Evolutionary conservation across 2,329 filamentous ascomycete species (phyloP).

Genomic region (Hypomyces perniciosus): DNA sequence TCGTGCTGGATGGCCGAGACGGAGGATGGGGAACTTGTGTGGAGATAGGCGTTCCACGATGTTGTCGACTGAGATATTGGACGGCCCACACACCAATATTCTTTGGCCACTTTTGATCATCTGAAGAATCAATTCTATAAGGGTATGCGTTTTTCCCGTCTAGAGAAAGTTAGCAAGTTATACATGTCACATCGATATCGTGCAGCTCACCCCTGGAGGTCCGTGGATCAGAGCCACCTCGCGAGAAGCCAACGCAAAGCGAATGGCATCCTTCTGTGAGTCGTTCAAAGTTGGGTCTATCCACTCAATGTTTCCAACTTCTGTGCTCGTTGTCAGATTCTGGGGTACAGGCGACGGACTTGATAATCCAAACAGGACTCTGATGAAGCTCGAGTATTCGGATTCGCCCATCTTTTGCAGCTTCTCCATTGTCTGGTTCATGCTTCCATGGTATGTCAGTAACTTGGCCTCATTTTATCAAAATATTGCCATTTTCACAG

Average conservation of each 20-base stretch:
- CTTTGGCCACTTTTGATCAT: conserved; percentile 67
- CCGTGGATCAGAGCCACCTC: conserved; percentile 91
- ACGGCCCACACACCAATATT: conserved; percentile 89
- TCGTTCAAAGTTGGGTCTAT: conserved; percentile 57
- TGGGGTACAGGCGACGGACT: conserved; percentile 43
- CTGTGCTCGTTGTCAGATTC: conserved; percentile 37
- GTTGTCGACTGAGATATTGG: conserved; percentile 96
- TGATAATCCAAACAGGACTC: conserved; percentile 56
- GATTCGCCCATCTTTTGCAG: conserved; percentile 52
- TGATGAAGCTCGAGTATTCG: conserved; percentile 54
- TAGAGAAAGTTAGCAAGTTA: conserved; percentile 23
- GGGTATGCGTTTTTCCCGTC: conserved; percentile 94
- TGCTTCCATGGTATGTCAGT: conserved; percentile 32
- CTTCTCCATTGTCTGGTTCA: conserved; percentile 58
- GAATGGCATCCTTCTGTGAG: conserved; percentile 61
- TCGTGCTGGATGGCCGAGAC: conserved; percentile 87
- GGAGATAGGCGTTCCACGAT: conserved; percentile 87
- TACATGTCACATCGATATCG: not conserved
- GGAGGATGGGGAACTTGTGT: conserved; percentile 79
- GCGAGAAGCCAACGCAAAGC: conserved; percentile 75
- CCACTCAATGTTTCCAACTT: conserved; percentile 48
- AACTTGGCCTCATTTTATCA: not conserved
- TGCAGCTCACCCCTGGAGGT: conserved; percentile 64
- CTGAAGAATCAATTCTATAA: conserved; percentile 94
- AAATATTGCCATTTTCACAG: not conserved